Evolutionary conservation across 192 early-diverging fungal genomes (phyloP), one percentile per base, ranked within the genome.

Genomic region (Martensiomyces pterosporus): DNA sequence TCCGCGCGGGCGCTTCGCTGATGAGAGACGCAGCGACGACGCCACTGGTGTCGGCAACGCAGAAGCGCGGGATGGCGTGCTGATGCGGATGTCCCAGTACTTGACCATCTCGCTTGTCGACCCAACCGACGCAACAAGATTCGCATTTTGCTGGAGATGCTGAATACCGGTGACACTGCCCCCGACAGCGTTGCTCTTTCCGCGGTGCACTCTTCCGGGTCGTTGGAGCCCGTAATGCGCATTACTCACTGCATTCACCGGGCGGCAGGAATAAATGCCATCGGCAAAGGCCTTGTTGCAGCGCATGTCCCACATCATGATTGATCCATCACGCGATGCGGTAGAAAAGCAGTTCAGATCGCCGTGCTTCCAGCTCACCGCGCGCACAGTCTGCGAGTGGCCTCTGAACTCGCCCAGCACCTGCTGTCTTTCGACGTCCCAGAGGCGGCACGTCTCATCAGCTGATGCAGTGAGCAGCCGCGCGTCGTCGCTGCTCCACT

Each of bases 61-160:
- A 22, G 68, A 39, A 14, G 61, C 52, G 24, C 60, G 54, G 27
- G 70, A 55, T 38, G 60, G 69, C 15, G 50, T 68, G 19, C 35
- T 67, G 47, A 58, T 77, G 6, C 92, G 63, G 43, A 87, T 67
- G 56, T 94, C 92, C 92, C 92, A 94, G 25, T 85, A 77, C 61
- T 86, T 89, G 24, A 94, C 66, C 19, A 79, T 56, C 15, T 57
- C 70, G 25, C 84, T 84, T 18, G 60, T 51, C 7, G 60, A 59
- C 17, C 59, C 55, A 15, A 35, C 45, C 33, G 71, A 62, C 3
- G 60, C 58, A 29, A 66, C 4, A n/a, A 72, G 15, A 22, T 46
- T 34, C 0, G 58, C 5, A 27, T 60, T 34, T 34, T 77, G 67
- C 2, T 29, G 52, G 19, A 70, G 43, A 24, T 43, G 53, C 37